Percentiles rank a stretch among this genome's conserved stretches.
Evolutionary conservation across 164 flowering plant genomes (phyloP).

Genomic region (Aristolochia contorta): DNA sequence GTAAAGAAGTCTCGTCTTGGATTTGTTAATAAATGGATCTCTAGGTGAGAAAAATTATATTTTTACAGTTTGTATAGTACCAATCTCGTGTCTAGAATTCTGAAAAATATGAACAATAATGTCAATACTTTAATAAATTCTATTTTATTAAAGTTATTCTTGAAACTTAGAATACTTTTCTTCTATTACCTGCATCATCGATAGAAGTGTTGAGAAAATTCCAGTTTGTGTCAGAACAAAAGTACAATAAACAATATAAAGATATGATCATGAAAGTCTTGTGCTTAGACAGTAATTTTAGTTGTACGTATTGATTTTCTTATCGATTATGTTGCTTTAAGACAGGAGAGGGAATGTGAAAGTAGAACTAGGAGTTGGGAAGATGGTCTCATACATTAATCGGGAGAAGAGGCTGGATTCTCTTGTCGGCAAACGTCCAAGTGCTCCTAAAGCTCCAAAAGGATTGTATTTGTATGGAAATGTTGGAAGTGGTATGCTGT

Average conservation of each 20-base stretch:
- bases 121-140: not conserved
- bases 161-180: not conserved
- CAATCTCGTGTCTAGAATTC: not conserved
- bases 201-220: not conserved
- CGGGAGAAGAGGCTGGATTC: conserved; percentile 83
- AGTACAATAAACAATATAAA: not conserved
- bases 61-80: not conserved
- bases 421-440: conserved; percentile 63
- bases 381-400: conserved; percentile 90
- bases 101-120: not conserved
- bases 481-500: conserved; percentile 84
- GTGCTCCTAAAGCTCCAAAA: conserved; percentile 85
- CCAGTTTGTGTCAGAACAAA: not conserved
- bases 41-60: conserved; percentile 30
- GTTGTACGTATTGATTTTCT: conserved; percentile 6
- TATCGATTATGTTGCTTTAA: conserved; percentile 7
- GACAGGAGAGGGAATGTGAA: conserved; percentile 36
- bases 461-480: conserved; percentile 87
- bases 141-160: not conserved
- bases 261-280: not conserved
- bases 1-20: conserved; percentile 33
- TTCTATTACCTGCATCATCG: not conserved
- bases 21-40: conserved; percentile 41
- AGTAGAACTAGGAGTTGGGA: conserved; percentile 91
- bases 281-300: not conserved